phyloP scores from a whole-genome alignment of 202 grass and related monocot species.

The Eragrostis tef region DNA sequence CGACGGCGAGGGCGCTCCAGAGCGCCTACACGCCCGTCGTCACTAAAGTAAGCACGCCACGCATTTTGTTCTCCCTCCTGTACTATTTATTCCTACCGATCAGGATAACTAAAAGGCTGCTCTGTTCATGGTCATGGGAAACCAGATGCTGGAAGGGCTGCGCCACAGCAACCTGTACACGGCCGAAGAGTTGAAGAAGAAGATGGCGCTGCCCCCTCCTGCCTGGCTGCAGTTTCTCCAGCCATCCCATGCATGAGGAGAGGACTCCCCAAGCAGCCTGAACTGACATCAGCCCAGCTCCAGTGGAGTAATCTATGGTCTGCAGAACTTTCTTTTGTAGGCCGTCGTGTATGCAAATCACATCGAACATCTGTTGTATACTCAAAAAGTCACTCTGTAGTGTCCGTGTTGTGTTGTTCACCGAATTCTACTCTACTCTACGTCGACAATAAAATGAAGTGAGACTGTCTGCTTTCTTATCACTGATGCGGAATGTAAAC shows the following conservation, averaged over 20 bases:
- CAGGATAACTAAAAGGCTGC: not conserved
- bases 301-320: not conserved
- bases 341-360: not conserved
- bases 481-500: not conserved
- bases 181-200: slow-evolving; percentile 40
- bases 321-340: not conserved
- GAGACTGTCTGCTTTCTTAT: not conserved
- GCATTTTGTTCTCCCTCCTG: not conserved
- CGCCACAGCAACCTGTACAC: slow-evolving; percentile 56
- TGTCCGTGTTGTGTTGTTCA: slow-evolving; percentile 10
- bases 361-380: too few species aligned
- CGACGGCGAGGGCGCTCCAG: slow-evolving; percentile 34
- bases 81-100: not conserved
- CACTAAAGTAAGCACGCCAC: slow-evolving; percentile 54
- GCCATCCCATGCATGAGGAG: too few species aligned
- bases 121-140: not conserved
- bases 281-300: not conserved
- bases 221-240: slow-evolving; percentile 43
- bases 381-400: too few species aligned
- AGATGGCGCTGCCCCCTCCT: slow-evolving; percentile 43
- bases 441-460: not conserved
- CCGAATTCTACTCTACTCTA: not conserved
- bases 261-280: slow-evolving; percentile 30
- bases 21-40: slow-evolving; percentile 54
- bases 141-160: slow-evolving; percentile 60